These are phyloP conservation scores for Macaranga tanarius DNA, from an alignment of 441 rosid genomes.

Conservation along the genomic window DNA sequence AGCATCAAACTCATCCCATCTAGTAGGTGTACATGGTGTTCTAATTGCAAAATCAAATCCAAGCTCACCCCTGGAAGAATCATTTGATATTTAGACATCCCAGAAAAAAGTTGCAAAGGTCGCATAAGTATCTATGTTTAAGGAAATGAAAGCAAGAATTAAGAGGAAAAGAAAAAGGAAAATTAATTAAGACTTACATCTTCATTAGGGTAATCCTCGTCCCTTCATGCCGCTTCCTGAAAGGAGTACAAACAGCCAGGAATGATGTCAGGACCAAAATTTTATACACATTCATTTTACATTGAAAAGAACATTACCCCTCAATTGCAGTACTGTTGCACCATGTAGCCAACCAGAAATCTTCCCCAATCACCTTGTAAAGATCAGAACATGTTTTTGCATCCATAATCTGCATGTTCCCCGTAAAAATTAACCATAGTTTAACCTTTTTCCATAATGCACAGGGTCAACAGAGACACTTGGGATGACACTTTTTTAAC, in stretches of 20 bases:
- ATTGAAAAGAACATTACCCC: slow-evolving; percentile 52
- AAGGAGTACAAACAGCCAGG: slow-evolving; percentile 31
- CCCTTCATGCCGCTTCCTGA: slow-evolving; percentile 96
- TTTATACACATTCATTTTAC: slow-evolving; percentile 19
- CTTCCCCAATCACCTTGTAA: slow-evolving; percentile 83
- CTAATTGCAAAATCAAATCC: slow-evolving; percentile 89
- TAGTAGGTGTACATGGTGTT: slow-evolving; percentile 94
- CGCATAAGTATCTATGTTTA: slow-evolving; percentile 1
- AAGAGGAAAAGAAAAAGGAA: slow-evolving; percentile 4
- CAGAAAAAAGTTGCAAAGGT: not conserved
- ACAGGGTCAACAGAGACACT: not conserved
- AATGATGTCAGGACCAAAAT: slow-evolving; percentile 19
- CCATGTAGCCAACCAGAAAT: slow-evolving; percentile 97
- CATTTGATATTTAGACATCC: slow-evolving; percentile 23
- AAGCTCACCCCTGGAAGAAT: slow-evolving; percentile 53
- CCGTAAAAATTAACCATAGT: slow-evolving; percentile 20
- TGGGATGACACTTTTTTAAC: slow-evolving; percentile 6
- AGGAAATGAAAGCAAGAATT: not conserved
- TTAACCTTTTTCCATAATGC: not conserved
- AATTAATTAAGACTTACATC: slow-evolving; percentile 37
- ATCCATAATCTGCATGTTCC: slow-evolving; percentile 55
- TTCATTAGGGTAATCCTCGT: slow-evolving; percentile 85
- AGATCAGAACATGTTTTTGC: slow-evolving; percentile 82
- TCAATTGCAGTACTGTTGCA: slow-evolving; percentile 80
- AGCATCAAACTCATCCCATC: slow-evolving; percentile 90